A percentile compares a stretch with the other conserved stretches of the same genome.
These are phyloP conservation scores for Carex littledalei DNA, from an alignment of 176 grass and related monocot species.

Conservation along the genomic window DNA sequence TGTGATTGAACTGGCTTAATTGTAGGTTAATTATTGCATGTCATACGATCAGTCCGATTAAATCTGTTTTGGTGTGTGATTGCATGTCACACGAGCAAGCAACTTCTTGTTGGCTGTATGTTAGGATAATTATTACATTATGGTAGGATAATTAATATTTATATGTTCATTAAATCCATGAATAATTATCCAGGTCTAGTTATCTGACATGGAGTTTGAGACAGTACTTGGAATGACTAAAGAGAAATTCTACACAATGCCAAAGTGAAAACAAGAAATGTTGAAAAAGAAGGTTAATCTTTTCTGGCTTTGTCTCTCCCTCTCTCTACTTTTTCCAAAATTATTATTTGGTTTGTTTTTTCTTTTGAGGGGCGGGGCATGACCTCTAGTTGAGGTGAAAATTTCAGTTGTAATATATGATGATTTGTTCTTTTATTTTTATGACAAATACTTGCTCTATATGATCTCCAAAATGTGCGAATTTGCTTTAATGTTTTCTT, in stretches of 20 bases:
- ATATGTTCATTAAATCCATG: neutral
- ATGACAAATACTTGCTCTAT: neutral
- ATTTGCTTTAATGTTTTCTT: neutral
- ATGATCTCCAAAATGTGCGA: neutral
- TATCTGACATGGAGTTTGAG: slow-evolving; percentile 67
- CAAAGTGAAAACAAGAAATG: slow-evolving; percentile 89
- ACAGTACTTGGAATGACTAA: slow-evolving; percentile 58
- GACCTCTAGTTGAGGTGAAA: neutral
- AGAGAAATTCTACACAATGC: slow-evolving; percentile 58
- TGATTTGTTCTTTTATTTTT: neutral
- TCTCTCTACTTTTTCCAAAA: neutral
- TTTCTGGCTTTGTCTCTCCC: slow-evolving; percentile 30
- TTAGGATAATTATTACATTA: no score
- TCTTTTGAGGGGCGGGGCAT: neutral
- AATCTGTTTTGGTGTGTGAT: no score
- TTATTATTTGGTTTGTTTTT: neutral
- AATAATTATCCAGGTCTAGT: slow-evolving; percentile 50
- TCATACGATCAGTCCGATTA: neutral
- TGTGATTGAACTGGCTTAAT: neutral
- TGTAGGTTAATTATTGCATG: neutral
- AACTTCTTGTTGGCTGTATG: no score
- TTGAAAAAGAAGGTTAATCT: slow-evolving; percentile 75
- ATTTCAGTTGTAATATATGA: neutral
- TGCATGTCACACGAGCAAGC: no score
- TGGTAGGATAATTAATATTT: neutral